Percentiles rank a stretch among this genome's conserved stretches.
Evolutionary conservation across 306 rosid genomes (phyloP).

Genomic region (Vigna trinervia): DNA sequence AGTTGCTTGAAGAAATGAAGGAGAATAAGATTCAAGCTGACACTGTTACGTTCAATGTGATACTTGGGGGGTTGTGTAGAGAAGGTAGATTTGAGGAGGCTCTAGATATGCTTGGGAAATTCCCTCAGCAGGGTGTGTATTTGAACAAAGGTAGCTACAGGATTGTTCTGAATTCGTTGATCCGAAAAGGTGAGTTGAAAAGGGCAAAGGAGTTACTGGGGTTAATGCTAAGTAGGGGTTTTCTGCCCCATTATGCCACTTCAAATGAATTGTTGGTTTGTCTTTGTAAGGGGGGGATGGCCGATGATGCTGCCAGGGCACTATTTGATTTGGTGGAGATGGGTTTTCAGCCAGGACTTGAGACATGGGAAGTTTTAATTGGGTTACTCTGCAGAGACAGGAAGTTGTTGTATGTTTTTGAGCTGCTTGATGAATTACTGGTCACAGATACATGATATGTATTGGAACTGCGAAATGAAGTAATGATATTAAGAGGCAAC

Average conservation of each 20-base stretch:
- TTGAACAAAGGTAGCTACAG: constrained; percentile 83
- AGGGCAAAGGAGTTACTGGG: constrained; percentile 64
- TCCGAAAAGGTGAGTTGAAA: constrained; percentile 62
- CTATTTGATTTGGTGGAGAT: constrained; percentile 65
- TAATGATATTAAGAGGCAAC: constrained; percentile 29
- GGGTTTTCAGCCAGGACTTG: constrained; percentile 77
- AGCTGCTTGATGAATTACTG: constrained; percentile 72
- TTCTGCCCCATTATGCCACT: constrained; percentile 82
- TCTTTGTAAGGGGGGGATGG: constrained; percentile 76
- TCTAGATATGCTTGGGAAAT: constrained; percentile 69
- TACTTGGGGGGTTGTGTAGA: constrained; percentile 80
- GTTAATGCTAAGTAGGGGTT: constrained; percentile 77
- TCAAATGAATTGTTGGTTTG: constrained; percentile 74
- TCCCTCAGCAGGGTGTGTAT: constrained; percentile 80
- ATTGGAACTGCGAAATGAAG: background rate
- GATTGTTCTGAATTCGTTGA: constrained; percentile 75
- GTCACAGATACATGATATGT: constrained; percentile 38
- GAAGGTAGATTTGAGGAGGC: constrained; percentile 74
- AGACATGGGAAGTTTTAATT: constrained; percentile 73
- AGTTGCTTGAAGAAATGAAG: constrained; percentile 78
- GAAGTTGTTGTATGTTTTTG: constrained; percentile 64
- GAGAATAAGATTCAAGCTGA: constrained; percentile 64
- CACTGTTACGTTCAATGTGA: constrained; percentile 71
- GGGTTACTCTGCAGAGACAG: constrained; percentile 73
- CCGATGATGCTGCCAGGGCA: constrained; percentile 63